Evolutionary conservation across 2,329 filamentous ascomycete species (phyloP).

Genomic region (Ceratocystis cacaofunesta): DNA sequence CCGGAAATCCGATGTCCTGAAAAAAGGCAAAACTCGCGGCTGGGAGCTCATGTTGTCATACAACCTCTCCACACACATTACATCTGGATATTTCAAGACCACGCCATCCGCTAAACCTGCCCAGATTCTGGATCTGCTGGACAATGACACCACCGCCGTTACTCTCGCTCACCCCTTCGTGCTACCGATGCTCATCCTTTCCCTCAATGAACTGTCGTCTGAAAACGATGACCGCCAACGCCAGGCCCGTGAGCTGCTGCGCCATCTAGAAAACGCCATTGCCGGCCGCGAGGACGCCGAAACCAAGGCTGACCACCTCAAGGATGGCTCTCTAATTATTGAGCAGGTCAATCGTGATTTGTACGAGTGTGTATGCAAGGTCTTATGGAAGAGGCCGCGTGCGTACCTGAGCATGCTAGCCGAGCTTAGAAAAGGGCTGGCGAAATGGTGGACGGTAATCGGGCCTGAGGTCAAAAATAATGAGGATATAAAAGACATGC

Average conservation of each 20-base stretch:
- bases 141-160: constrained; percentile 29
- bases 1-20: constrained; percentile 51
- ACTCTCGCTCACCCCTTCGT: constrained; percentile 43
- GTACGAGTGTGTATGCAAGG: constrained; percentile 48
- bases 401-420: constrained; percentile 41
- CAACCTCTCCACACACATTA: constrained; percentile 38
- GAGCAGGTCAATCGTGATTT: constrained; percentile 47
- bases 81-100: constrained; percentile 47
- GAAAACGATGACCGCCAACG: constrained; percentile 47
- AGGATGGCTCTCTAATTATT: constrained; percentile 36
- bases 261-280: constrained; percentile 45
- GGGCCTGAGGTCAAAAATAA: constrained; percentile 19
- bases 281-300: constrained; percentile 46
- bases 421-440: constrained; percentile 36
- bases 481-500: constrained; percentile 23
- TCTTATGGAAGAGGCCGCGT: constrained; percentile 48
- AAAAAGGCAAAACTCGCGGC: constrained; percentile 47
- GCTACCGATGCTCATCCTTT: constrained; percentile 43
- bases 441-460: constrained; percentile 26
- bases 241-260: constrained; percentile 46
- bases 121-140: constrained; percentile 33
- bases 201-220: constrained; percentile 41
- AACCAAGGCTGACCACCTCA: constrained; percentile 39
- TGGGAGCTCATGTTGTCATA: constrained; percentile 51
- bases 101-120: constrained; percentile 33